phyloP scores from a whole-genome alignment of 148 eudicot genomes.

The Camellia sinensis region DNA sequence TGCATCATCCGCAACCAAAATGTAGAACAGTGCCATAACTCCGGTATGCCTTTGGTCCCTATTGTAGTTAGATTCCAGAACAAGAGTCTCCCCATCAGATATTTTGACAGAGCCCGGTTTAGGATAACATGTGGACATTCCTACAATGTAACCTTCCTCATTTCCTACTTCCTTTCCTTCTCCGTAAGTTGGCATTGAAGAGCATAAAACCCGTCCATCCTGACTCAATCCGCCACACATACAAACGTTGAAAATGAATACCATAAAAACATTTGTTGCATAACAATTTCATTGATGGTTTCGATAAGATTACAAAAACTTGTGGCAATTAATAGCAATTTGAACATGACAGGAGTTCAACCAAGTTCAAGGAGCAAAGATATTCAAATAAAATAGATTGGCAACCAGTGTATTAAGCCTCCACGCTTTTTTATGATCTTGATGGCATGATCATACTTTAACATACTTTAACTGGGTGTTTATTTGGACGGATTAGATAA shows the following conservation, averaged over 20 bases:
- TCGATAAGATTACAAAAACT: too few relatives aligned
- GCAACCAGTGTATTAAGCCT: too few relatives aligned
- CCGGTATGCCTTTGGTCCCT: constrained; percentile 61
- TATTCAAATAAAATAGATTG: too few relatives aligned
- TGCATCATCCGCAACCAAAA: constrained; percentile 64
- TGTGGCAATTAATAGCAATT: background rate
- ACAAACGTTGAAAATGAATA: background rate
- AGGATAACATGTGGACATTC: constrained; percentile 95
- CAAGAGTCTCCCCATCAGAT: constrained; percentile 57
- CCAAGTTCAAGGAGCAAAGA: too few relatives aligned
- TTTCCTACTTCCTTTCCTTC: constrained; percentile 68
- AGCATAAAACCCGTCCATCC: constrained; percentile 74
- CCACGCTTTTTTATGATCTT: too few relatives aligned
- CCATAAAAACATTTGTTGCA: too few relatives aligned
- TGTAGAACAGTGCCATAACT: constrained; percentile 92
- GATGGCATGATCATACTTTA: too few relatives aligned
- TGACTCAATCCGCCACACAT: constrained; percentile 22
- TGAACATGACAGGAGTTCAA: background rate
- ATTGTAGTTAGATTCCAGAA: constrained; percentile 75
- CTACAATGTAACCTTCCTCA: constrained; percentile 87
- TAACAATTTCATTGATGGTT: background rate
- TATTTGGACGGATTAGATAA: too few relatives aligned
- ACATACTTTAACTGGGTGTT: too few relatives aligned
- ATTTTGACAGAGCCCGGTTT: constrained; percentile 61
- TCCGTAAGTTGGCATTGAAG: constrained; percentile 72